Evolutionary conservation across 2,329 filamentous ascomycete genomes (phyloP).

Genomic region (Aspergillus hortae): DNA sequence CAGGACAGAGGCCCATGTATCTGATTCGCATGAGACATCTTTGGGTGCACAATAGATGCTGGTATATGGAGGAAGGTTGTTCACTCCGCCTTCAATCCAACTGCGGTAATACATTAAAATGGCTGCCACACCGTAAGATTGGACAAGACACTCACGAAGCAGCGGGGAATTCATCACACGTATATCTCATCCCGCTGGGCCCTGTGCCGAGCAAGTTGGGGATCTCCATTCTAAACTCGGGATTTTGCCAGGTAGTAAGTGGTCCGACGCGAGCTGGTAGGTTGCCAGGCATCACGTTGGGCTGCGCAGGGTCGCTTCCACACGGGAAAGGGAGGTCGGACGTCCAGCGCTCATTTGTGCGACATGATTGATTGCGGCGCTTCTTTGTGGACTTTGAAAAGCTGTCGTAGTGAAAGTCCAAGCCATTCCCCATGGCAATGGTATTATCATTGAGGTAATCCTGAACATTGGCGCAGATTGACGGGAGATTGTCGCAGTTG

Average conservation of each 20-base stretch:
- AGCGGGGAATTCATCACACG: neutral
- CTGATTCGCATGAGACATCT: neutral
- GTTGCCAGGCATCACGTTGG: neutral
- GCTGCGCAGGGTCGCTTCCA: neutral
- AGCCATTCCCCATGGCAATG: neutral
- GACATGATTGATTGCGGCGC: neutral
- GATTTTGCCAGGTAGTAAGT: neutral
- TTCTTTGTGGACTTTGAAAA: neutral
- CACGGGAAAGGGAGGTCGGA: neutral
- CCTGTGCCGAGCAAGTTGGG: neutral
- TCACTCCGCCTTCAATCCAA: neutral
- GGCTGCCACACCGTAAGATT: too few relatives aligned
- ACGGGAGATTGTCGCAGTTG: neutral
- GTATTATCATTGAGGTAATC: neutral
- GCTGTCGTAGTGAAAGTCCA: neutral
- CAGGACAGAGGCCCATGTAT: neutral
- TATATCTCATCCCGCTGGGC: neutral
- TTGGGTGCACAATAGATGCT: neutral
- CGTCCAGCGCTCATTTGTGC: neutral
- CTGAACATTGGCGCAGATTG: neutral
- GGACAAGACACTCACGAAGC: neutral
- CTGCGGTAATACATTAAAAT: neutral
- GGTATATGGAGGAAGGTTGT: neutral
- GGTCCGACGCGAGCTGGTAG: neutral
- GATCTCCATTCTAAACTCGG: neutral